A percentile compares a stretch with the other conserved stretches of the same genome.
These are phyloP conservation scores for Auricularia cornea DNA, from an alignment of 768 basidiomycete genomes.

Conservation along the genomic window DNA sequence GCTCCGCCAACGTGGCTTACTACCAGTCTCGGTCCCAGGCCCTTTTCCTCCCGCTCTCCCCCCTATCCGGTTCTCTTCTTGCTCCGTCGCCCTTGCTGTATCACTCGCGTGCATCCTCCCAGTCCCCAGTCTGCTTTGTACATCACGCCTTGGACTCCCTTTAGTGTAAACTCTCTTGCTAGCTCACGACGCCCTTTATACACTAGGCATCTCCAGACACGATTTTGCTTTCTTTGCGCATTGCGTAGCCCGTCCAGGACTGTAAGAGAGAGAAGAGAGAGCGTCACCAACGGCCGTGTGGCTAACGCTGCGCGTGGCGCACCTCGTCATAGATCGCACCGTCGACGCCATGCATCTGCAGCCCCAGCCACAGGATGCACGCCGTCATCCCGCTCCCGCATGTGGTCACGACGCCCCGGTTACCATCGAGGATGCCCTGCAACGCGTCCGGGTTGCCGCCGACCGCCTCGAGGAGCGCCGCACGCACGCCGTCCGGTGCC, in stretches of 20 bases:
- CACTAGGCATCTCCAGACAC: slow-evolving; percentile 31
- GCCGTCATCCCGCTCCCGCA: slow-evolving; percentile 99
- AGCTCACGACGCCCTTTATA: background rate
- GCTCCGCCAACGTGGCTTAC: too few relatives aligned
- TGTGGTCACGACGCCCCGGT: slow-evolving; percentile 55
- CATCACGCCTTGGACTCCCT: too few relatives aligned
- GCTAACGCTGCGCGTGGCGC: slow-evolving; percentile 15
- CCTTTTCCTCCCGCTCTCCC: background rate
- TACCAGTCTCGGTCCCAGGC: background rate
- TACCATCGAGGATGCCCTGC: slow-evolving; percentile 50
- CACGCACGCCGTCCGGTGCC: slow-evolving; percentile 46
- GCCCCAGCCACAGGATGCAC: slow-evolving; percentile 85
- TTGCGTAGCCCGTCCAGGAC: slow-evolving; percentile 96
- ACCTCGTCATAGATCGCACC: slow-evolving; percentile 93
- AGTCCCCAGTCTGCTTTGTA: too few relatives aligned
- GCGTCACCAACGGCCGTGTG: background rate
- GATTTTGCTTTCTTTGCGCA: slow-evolving; percentile 65
- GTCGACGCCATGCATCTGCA: slow-evolving; percentile 58
- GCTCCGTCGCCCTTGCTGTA: background rate
- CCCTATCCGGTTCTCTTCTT: background rate
- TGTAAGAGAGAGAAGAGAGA: slow-evolving; percentile 22
- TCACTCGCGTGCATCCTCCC: background rate
- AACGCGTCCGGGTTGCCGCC: slow-evolving; percentile 43
- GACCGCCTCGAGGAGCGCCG: slow-evolving; percentile 53
- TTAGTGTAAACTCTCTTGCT: too few relatives aligned